A percentile compares a stretch with the other conserved stretches of the same genome.
phyloP scores from a whole-genome alignment of 2,329 filamentous ascomycete genomes.

The Mariannaea elegans region DNA sequence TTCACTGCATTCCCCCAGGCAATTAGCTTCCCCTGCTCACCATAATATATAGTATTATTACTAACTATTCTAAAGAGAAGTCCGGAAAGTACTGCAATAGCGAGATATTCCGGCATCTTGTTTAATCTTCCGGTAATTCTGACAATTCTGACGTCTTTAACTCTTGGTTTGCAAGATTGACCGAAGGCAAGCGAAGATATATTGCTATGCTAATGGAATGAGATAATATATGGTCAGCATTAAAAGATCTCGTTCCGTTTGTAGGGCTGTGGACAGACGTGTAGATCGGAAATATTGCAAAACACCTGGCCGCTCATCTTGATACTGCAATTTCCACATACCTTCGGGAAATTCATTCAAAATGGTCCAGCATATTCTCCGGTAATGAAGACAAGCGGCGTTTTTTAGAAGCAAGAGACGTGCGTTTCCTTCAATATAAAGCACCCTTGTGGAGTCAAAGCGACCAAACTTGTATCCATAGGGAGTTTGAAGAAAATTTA shows the following conservation, averaged over 20 bases:
- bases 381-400: background rate
- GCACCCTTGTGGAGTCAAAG: background rate
- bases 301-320: background rate
- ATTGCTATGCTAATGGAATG: background rate
- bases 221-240: background rate
- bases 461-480: background rate
- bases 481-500: background rate
- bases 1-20: background rate
- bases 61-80: too few relatives aligned
- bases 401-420: background rate
- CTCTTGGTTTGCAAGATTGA: background rate
- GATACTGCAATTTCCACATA: background rate
- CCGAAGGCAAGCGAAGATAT: background rate
- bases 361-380: background rate
- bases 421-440: background rate
- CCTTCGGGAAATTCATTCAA: background rate
- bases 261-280: background rate
- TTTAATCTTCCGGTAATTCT: background rate
- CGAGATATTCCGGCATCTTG: background rate
- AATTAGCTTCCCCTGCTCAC: background rate
- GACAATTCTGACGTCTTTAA: background rate
- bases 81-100: background rate
- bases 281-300: background rate
- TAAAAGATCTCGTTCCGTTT: background rate
- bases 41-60: background rate